phyloP scores from a whole-genome alignment of 108 stramenopile species.

The Cyclostephanos invisitatus region DNA sequence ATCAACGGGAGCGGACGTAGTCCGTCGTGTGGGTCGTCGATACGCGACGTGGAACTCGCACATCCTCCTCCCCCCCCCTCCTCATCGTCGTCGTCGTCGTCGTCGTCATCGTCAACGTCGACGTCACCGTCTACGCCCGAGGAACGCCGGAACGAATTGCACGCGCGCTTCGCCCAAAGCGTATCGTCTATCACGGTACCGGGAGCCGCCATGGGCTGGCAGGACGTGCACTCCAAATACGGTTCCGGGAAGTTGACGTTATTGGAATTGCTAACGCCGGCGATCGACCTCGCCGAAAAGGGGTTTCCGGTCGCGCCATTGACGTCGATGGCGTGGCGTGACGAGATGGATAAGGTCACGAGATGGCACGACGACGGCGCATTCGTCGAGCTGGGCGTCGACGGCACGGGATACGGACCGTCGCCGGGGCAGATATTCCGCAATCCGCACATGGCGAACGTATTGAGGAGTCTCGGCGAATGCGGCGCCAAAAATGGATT shows the following conservation, averaged over 20 bases:
- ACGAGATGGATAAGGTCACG: conserved; percentile 59
- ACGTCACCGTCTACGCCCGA: conserved; percentile 4
- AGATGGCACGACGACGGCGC: conserved; percentile 55
- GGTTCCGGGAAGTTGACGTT: conserved; percentile 81
- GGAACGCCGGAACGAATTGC: conserved; percentile 4
- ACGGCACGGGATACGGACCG: conserved; percentile 60
- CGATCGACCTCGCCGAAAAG: conserved; percentile 86
- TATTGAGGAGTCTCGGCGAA: conserved; percentile 77
- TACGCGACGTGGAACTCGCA: conserved; percentile 53
- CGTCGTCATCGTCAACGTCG: conserved; percentile 4
- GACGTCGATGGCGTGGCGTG: conserved; percentile 85
- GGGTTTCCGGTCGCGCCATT: conserved; percentile 91
- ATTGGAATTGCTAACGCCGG: conserved; percentile 86
- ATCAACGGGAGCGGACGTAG: conserved; percentile 89
- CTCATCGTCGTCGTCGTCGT: conserved; percentile 5
- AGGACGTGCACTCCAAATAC: conserved; percentile 66
- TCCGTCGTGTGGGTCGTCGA: conserved; percentile 62
- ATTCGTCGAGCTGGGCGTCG: conserved; percentile 57
- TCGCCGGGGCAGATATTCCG: conserved; percentile 76
- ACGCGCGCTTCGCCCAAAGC: conserved; percentile 45
- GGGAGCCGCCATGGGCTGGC: conserved; percentile 94
- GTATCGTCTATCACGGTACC: conserved; percentile 92
- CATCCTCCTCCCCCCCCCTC: neutral
- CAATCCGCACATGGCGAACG: conserved; percentile 88
- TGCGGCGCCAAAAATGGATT: conserved; percentile 86